Conservation (phyloP, 495 filamentous ascomycete species). For the Lasiosphaeria ovina region DNA sequence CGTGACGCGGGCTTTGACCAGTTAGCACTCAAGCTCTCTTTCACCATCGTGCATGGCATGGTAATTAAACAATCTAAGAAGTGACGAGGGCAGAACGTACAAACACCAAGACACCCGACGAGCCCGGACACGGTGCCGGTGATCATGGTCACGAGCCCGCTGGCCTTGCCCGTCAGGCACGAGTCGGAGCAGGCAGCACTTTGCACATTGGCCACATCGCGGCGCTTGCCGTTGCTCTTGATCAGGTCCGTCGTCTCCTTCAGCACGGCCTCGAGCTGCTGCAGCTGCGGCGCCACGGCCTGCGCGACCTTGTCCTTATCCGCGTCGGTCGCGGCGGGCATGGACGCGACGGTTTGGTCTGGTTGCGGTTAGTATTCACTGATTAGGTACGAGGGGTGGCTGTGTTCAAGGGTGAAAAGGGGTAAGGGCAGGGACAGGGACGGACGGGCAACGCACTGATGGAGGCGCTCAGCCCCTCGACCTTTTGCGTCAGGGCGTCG, state of each 20-base stretch:
- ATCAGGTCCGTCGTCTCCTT: conserved; percentile 14
- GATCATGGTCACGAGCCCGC: conserved; percentile 10
- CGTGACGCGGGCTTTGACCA: conserved; percentile 1
- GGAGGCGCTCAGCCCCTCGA: conserved; percentile 7
- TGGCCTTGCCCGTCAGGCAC: conserved; percentile 11
- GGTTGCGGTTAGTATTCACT: neutral
- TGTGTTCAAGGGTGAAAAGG: too few relatives aligned
- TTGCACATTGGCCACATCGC: neutral
- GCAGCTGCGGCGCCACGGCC: conserved; percentile 9
- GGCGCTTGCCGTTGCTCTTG: conserved; percentile 1
- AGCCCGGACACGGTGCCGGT: conserved; percentile 11
- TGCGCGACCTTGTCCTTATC: conserved; percentile 12
- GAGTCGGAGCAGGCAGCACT: conserved; percentile 3
- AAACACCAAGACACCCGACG: conserved; percentile 10
- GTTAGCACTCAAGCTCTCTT: neutral
- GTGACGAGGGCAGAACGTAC: neutral
- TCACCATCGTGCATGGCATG: neutral
- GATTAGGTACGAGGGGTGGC: too few relatives aligned
- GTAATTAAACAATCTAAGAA: neutral
- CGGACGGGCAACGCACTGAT: conserved; percentile 4
- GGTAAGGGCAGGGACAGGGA: too few relatives aligned
- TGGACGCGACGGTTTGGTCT: conserved; percentile 13
- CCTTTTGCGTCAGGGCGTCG: conserved; percentile 9
- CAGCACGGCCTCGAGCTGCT: conserved; percentile 12
- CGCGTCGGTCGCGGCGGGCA: neutral